Conservation (phyloP, 73 alveolate species). For the Symbiodinium pilosum region DNA sequence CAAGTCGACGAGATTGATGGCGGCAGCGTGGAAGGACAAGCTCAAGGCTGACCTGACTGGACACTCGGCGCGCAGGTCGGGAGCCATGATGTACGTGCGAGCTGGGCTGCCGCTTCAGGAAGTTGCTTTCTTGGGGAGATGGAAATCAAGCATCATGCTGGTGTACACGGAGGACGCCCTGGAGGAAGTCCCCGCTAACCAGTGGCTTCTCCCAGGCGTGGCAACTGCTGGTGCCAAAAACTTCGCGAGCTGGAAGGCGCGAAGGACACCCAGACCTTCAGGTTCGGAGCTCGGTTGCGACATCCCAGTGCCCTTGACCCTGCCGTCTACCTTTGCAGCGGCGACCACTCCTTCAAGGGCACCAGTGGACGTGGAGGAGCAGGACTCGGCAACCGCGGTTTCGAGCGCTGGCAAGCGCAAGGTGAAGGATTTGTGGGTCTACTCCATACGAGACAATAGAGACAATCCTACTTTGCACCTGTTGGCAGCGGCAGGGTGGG, state of each 20-base stretch:
- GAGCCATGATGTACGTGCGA: not conserved
- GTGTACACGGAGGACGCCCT: not conserved
- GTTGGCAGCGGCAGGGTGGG: too few relatives aligned
- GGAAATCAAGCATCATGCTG: not conserved
- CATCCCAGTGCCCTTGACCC: not conserved
- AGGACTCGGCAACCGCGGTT: too few relatives aligned
- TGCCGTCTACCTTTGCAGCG: not conserved
- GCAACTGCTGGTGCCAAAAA: not conserved
- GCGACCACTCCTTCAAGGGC: not conserved
- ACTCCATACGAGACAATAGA: too few relatives aligned
- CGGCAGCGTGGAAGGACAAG: not conserved
- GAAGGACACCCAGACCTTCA: not conserved
- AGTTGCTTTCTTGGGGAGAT: not conserved
- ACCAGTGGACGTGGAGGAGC: not conserved
- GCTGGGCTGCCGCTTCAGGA: not conserved
- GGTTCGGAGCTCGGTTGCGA: not conserved
- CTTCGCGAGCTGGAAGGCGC: not conserved
- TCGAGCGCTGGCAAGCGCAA: too few relatives aligned
- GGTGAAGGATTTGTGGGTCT: too few relatives aligned
- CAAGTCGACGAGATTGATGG: not conserved
- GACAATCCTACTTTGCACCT: too few relatives aligned
- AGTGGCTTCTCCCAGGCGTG: not conserved
- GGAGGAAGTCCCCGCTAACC: not conserved
- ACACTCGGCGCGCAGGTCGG: not conserved
- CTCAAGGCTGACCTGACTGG: not conserved